phyloP scores from a whole-genome alignment of 192 early-diverging fungal genomes.

The Coemansia sp. region DNA sequence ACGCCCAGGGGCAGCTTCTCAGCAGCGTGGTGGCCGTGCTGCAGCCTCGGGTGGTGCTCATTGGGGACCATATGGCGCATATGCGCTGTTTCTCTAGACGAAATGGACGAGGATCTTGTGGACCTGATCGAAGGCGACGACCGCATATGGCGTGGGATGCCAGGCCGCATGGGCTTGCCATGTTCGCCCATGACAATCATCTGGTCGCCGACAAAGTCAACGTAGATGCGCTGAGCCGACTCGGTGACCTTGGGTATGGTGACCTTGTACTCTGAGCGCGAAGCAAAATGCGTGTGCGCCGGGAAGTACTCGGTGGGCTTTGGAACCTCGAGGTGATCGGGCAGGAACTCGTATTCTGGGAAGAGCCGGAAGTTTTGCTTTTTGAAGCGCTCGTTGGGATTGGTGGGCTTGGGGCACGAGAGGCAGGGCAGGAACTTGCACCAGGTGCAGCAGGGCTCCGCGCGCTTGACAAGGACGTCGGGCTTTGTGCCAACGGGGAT shows the following conservation, averaged over 20 bases:
- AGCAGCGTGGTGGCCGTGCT: neutral
- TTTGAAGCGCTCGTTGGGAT: conserved; percentile 44
- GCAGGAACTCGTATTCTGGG: conserved; percentile 52
- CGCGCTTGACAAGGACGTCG: conserved; percentile 17
- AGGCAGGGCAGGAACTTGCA: conserved; percentile 50
- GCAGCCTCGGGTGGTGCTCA: neutral
- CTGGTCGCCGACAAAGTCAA: conserved; percentile 51
- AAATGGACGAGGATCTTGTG: conserved; percentile 26
- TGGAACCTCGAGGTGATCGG: conserved; percentile 25
- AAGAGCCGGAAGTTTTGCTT: conserved; percentile 45
- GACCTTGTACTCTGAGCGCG: conserved; percentile 29
- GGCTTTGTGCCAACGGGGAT: conserved; percentile 40
- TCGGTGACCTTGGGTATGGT: conserved; percentile 29
- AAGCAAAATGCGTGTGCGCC: conserved; percentile 37
- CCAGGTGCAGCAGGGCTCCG: conserved; percentile 50
- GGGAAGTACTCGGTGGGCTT: conserved; percentile 46
- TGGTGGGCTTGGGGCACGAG: conserved; percentile 41
- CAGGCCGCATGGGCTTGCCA: conserved; percentile 13
- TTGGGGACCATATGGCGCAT: conserved; percentile 8
- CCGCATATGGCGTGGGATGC: neutral
- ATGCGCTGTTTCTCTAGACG: conserved; percentile 10
- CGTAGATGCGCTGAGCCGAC: conserved; percentile 41
- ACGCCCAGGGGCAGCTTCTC: conserved; percentile 21
- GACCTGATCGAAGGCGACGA: conserved; percentile 22
- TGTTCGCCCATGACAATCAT: conserved; percentile 48